These are phyloP conservation scores for Grosmannia clavigera DNA, from an alignment of 2,329 filamentous ascomycete genomes.

Conservation along the genomic window DNA sequence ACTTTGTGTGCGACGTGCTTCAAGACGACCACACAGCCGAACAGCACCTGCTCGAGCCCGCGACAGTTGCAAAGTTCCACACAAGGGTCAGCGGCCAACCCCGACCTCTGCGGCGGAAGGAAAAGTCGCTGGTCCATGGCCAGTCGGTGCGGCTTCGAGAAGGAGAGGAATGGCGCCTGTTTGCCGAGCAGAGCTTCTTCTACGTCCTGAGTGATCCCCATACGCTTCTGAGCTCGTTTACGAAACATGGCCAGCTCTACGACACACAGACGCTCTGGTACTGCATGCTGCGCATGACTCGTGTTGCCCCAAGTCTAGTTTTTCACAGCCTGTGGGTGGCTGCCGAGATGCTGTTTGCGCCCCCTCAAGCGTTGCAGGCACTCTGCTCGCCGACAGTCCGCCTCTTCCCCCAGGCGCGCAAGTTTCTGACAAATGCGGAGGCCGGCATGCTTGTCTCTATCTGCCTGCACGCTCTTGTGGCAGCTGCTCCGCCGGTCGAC, in stretches of 20 bases:
- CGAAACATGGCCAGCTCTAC: constrained; percentile 35
- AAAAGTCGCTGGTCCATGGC: constrained; percentile 8
- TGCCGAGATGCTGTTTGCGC: constrained; percentile 43
- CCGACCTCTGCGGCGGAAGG: constrained; percentile 23
- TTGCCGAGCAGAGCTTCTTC: constrained; percentile 53
- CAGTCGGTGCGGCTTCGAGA: neutral
- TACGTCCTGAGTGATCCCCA: constrained; percentile 47
- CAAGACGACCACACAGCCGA: constrained; percentile 44
- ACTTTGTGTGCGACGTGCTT: constrained; percentile 48
- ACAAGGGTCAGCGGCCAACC: constrained; percentile 15
- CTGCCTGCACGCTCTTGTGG: constrained; percentile 50
- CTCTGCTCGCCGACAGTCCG: constrained; percentile 25
- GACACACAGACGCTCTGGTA: constrained; percentile 53
- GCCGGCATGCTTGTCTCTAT: constrained; percentile 44
- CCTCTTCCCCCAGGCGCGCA: constrained; percentile 23
- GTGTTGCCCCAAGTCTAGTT: constrained; percentile 43
- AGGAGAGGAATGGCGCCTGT: constrained; percentile 42
- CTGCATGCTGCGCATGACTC: constrained; percentile 46
- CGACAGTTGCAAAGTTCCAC: constrained; percentile 19
- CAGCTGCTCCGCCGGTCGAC: constrained; percentile 38
- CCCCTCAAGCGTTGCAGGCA: constrained; percentile 32
- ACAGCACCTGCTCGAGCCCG: constrained; percentile 31
- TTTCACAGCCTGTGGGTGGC: constrained; percentile 55
- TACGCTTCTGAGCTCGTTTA: constrained; percentile 44
- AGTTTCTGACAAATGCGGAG: constrained; percentile 32